A percentile compares a stretch with the other conserved stretches of the same genome.
Evolutionary conservation across 805 yeast species (phyloP).

Genomic region (Priceomyces melissophilus): DNA sequence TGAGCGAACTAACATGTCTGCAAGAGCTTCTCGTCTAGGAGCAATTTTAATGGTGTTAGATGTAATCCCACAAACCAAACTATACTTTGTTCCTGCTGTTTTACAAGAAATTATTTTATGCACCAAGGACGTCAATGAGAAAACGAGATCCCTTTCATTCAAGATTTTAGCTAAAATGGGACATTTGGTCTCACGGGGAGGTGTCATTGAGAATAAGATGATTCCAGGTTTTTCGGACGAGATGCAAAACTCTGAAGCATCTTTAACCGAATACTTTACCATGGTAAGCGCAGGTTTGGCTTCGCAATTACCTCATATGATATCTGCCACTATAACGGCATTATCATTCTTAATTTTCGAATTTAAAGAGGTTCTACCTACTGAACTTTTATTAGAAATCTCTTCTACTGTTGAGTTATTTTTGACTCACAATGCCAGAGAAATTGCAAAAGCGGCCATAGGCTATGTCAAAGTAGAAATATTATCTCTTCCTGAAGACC

Average conservation of each 20-base stretch:
- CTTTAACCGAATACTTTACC: conserved; percentile 78
- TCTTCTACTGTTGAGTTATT: conserved; percentile 85
- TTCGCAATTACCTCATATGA: conserved; percentile 92
- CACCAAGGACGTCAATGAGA: conserved; percentile 91
- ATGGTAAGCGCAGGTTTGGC: conserved; percentile 96
- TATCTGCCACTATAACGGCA: conserved; percentile 89
- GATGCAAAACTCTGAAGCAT: conserved; percentile 63
- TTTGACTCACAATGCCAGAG: conserved; percentile 85
- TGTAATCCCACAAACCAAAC: conserved; percentile 58
- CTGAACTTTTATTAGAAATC: conserved; percentile 64
- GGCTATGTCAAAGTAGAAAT: conserved; percentile 93
- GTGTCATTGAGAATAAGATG: conserved; percentile 58
- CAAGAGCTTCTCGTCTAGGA: conserved; percentile 74
- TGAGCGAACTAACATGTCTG: conserved; percentile 60
- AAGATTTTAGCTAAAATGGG: conserved; percentile 78
- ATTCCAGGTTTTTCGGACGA: conserved; percentile 65
- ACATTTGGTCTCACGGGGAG: conserved; percentile 65
- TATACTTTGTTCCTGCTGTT: conserved; percentile 75
- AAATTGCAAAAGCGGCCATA: conserved; percentile 89
- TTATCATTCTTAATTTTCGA: conserved; percentile 84
- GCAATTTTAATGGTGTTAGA: conserved; percentile 63
- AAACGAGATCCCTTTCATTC: conserved; percentile 80
- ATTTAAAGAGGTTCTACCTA: conserved; percentile 63
- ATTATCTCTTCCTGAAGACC: conserved; percentile 74
- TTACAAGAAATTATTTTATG: conserved; percentile 86